phyloP scores from a whole-genome alignment of 768 basidiomycete species.

The Boletus rubescentipes region DNA sequence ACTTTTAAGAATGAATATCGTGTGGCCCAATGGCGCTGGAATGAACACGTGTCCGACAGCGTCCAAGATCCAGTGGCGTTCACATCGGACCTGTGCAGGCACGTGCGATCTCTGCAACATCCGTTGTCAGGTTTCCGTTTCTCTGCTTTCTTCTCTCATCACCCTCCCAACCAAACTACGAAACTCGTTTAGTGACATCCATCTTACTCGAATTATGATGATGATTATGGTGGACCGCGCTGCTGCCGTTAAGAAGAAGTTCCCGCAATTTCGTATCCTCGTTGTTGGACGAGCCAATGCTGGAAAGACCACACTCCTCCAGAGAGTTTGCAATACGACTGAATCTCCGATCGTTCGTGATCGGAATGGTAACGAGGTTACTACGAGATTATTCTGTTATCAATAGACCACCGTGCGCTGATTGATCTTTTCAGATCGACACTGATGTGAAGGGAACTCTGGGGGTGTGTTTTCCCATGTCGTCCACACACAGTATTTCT shows the following conservation, averaged over 20 bases:
- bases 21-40: no score
- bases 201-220: neutral
- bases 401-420: neutral
- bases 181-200: neutral
- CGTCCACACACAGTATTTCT: neutral
- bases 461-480: neutral
- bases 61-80: neutral
- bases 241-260: neutral
- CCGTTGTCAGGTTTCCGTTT: neutral
- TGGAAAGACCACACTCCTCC: constrained; percentile 42
- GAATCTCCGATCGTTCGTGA: constrained; percentile 33
- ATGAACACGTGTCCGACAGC: neutral
- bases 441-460: neutral
- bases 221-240: neutral
- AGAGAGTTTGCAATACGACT: constrained; percentile 37
- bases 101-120: neutral
- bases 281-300: constrained; percentile 42
- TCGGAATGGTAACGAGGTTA: constrained; percentile 19
- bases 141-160: neutral
- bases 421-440: neutral
- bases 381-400: neutral
- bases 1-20: no score
- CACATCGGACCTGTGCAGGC: neutral
- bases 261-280: constrained; percentile 36
- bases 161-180: no score